Percentiles rank a stretch among this genome's conserved stretches.
Conservation (phyloP, 208 protist species). For the Trypanosomatidae sp. region DNA sequence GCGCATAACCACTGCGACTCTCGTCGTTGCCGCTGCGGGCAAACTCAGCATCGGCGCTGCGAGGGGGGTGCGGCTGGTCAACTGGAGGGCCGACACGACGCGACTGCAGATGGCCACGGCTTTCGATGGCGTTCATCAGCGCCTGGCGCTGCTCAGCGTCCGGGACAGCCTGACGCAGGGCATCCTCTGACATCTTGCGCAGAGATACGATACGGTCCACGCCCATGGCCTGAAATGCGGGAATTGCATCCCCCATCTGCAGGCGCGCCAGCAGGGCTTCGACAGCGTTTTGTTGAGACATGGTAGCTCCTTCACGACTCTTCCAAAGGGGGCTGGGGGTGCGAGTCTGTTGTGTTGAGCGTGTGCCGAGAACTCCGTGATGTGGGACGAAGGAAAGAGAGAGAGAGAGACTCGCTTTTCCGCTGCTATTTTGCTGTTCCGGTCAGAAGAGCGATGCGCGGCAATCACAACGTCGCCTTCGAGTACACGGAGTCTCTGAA, state of each 20-base stretch:
- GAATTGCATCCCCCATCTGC: conserved; percentile 69
- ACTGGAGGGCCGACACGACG: conserved; percentile 33
- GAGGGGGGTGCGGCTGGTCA: conserved; percentile 39
- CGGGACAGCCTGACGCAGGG: conserved; percentile 68
- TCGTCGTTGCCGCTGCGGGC: conserved; percentile 26
- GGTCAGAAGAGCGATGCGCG: not conserved
- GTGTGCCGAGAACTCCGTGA: not conserved
- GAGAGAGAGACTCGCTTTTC: not conserved
- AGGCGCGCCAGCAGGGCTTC: conserved; percentile 79
- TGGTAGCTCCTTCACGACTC: not conserved
- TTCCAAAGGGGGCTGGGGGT: not conserved
- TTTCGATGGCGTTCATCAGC: conserved; percentile 75
- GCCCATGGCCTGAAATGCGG: conserved; percentile 66
- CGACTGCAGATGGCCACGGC: conserved; percentile 53
- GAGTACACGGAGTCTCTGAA: not conserved
- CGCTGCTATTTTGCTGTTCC: not conserved
- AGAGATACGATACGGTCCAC: conserved; percentile 77
- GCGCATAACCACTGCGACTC: conserved; percentile 24
- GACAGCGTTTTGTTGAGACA: conserved; percentile 52
- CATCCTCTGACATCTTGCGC: conserved; percentile 65
- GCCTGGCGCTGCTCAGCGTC: conserved; percentile 63
- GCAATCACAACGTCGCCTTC: not conserved
- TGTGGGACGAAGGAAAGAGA: not conserved
- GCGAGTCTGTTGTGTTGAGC: not conserved
- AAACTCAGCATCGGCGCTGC: conserved; percentile 39